These are phyloP conservation scores for Colletotrichum lupini DNA, from an alignment of 2,329 filamentous ascomycete species.

Conservation along the genomic window DNA sequence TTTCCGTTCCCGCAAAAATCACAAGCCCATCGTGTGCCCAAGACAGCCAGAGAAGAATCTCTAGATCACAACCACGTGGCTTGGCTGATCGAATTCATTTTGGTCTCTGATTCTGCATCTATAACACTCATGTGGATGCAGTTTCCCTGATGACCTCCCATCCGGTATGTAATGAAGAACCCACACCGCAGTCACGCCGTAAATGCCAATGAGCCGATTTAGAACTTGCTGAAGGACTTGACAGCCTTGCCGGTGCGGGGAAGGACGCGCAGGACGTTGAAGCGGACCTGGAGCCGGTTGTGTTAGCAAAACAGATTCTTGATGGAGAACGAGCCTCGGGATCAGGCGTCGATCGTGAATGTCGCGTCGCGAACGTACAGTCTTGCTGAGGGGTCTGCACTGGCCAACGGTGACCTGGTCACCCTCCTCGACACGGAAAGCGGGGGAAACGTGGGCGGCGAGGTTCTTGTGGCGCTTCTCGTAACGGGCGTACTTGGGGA, in stretches of 20 bases:
- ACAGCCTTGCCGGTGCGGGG: slow-evolving; percentile 96
- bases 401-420: slow-evolving; percentile 99
- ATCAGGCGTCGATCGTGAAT: neutral
- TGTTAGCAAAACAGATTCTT: slow-evolving; percentile 22
- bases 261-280: slow-evolving; percentile 99
- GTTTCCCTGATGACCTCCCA: slow-evolving; percentile 39
- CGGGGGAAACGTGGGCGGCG: slow-evolving; percentile 97
- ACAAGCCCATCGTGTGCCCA: slow-evolving; percentile 34
- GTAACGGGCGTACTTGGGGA: slow-evolving; percentile 99
- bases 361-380: slow-evolving; percentile 72
- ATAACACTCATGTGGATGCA: slow-evolving; percentile 52
- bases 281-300: slow-evolving; percentile 77
- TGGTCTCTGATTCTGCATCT: slow-evolving; percentile 49
- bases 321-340: neutral
- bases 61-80: slow-evolving; percentile 52
- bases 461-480: slow-evolving; percentile 99
- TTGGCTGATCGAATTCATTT: slow-evolving; percentile 40
- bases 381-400: slow-evolving; percentile 99
- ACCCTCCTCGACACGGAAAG: slow-evolving; percentile 99
- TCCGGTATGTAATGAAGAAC: slow-evolving; percentile 48
- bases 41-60: slow-evolving; percentile 32
- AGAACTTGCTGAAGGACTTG: slow-evolving; percentile 99
- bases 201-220: slow-evolving; percentile 69
- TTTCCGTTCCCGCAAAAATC: slow-evolving; percentile 37
- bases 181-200: slow-evolving; percentile 60